These are phyloP conservation scores for Chalaropsis thielavioides DNA, from an alignment of 2,329 filamentous ascomycete genomes.

Conservation along the genomic window DNA sequence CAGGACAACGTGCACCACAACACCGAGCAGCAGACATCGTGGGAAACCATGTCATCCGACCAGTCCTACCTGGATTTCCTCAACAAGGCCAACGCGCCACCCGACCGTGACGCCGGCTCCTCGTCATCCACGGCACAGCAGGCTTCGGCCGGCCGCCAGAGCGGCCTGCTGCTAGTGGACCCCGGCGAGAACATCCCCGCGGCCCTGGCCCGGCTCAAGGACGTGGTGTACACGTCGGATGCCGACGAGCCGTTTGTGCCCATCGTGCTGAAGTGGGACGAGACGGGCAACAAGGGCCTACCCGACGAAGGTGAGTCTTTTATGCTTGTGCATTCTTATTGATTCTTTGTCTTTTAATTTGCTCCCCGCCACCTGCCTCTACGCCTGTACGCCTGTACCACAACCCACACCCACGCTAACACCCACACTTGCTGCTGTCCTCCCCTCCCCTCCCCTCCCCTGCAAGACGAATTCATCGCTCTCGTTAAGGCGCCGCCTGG, in stretches of 20 bases:
- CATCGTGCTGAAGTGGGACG: constrained; percentile 51
- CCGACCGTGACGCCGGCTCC: constrained; percentile 23
- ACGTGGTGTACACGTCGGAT: constrained; percentile 60
- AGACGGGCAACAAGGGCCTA: constrained; percentile 34
- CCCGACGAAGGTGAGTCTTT: constrained; percentile 45
- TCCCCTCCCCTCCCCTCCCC: neutral
- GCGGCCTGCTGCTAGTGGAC: constrained; percentile 39
- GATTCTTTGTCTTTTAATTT: too few species aligned
- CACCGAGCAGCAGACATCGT: constrained; percentile 5
- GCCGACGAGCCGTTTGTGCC: constrained; percentile 75
- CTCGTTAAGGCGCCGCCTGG: constrained; percentile 42
- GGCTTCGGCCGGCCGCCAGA: constrained; percentile 16
- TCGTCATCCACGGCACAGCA: neutral
- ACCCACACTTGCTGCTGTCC: too few species aligned
- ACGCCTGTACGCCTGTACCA: neutral
- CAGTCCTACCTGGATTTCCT: constrained; percentile 74
- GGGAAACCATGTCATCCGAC: constrained; percentile 51
- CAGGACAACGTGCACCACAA: constrained; percentile 2
- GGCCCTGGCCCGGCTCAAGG: constrained; percentile 37
- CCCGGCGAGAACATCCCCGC: constrained; percentile 45
- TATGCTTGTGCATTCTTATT: too few species aligned
- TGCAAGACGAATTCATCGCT: constrained; percentile 51
- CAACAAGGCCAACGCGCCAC: constrained; percentile 71
- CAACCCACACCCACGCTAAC: neutral
- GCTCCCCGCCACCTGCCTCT: too few species aligned